These are phyloP conservation scores for Neopestalotiopsis rosae DNA, from an alignment of 2,329 filamentous ascomycete species.

Conservation along the genomic window DNA sequence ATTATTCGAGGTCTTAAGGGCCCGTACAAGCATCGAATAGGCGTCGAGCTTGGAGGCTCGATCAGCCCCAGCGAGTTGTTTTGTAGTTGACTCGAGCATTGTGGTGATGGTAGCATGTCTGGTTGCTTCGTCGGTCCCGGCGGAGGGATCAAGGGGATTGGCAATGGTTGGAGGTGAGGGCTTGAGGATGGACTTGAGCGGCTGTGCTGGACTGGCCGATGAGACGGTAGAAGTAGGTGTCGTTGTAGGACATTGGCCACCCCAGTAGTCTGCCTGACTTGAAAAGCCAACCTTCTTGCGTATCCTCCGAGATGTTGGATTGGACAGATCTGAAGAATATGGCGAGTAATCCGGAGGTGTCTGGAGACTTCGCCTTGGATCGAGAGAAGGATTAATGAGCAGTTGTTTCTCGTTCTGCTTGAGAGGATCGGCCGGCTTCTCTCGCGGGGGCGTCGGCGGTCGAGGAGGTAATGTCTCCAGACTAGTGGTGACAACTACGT, in stretches of 20 bases:
- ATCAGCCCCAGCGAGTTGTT: conserved; percentile 79
- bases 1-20: conserved; percentile 81
- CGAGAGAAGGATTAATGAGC: conserved; percentile 43
- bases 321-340: conserved; percentile 45
- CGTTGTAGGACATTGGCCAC: conserved; percentile 44
- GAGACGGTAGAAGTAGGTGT: conserved; percentile 48
- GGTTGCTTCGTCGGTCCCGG: conserved; percentile 44
- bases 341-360: conserved; percentile 60
- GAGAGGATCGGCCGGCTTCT: conserved; percentile 43
- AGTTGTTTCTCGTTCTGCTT: conserved; percentile 34
- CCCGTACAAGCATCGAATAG: conserved; percentile 79
- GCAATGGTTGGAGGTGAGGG: conserved; percentile 53
- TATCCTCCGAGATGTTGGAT: conserved; percentile 48
- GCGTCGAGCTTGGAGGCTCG: conserved; percentile 79
- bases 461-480: conserved; percentile 61
- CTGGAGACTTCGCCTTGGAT: conserved; percentile 47
- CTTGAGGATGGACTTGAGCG: conserved; percentile 79
- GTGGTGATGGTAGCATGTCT: conserved; percentile 65
- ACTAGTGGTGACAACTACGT: conserved; percentile 38
- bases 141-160: conserved; percentile 49
- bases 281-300: conserved; percentile 65
- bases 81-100: conserved; percentile 85
- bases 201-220: conserved; percentile 46
- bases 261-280: conserved; percentile 60
- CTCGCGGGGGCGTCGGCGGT: conserved; percentile 72